Conservation (phyloP, 2,329 filamentous ascomycete genomes). For the Dissoconium aciculare region DNA sequence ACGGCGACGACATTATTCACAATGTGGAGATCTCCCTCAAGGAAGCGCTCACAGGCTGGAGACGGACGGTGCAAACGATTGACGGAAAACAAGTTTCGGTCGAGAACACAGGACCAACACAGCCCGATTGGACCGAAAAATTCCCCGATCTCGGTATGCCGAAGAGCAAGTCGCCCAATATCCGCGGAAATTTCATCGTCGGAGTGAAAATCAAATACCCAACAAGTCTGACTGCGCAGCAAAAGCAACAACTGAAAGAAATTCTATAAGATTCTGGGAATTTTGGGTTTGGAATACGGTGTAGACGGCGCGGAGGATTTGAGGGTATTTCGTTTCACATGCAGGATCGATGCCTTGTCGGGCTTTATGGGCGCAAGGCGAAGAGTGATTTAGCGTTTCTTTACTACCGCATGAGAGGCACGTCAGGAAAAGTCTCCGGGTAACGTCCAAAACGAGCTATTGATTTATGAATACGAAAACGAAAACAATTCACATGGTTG, state of each 20-base stretch:
- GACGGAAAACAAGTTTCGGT: conserved; percentile 75
- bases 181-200: conserved; percentile 77
- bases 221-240: conserved; percentile 53
- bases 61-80: conserved; percentile 78
- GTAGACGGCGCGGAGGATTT: no score
- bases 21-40: conserved; percentile 74
- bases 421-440: no score
- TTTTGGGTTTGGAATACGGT: no score
- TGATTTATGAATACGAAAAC: no score
- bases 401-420: no score
- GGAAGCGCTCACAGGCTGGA: conserved; percentile 90
- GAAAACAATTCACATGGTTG: no score
- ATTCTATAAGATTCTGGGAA: conserved; percentile 50
- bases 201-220: conserved; percentile 91
- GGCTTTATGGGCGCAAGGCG: no score
- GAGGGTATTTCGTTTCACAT: no score
- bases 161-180: conserved; percentile 70
- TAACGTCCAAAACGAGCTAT: no score
- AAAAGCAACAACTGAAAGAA: conserved; percentile 69
- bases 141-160: conserved; percentile 91
- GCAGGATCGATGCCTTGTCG: no score
- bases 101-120: conserved; percentile 68
- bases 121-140: conserved; percentile 63
- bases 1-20: conserved; percentile 73
- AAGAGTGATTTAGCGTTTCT: no score